phyloP scores from a whole-genome alignment of 495 filamentous ascomycete genomes.

The Lophium mytilinum region DNA sequence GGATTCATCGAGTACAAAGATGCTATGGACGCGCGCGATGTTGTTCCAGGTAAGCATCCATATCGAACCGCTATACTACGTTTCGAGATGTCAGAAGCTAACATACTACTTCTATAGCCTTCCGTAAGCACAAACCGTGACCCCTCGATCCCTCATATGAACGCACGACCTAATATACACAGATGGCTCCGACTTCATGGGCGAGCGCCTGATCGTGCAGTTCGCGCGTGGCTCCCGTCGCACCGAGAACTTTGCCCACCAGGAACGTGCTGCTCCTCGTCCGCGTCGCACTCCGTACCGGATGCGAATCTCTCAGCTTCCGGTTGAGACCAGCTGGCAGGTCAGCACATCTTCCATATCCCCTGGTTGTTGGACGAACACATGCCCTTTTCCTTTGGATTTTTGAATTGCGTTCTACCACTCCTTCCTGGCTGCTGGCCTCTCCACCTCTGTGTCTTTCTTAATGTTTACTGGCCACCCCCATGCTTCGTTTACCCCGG shows the following conservation, averaged over 20 bases:
- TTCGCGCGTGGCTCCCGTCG: slow-evolving; percentile 92
- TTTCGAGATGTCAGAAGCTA: slow-evolving; percentile 3
- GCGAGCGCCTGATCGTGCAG: slow-evolving; percentile 91
- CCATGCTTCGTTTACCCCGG: slow-evolving; percentile 14
- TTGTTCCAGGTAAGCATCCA: slow-evolving; percentile 75
- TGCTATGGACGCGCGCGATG: slow-evolving; percentile 90
- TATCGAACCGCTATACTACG: background rate
- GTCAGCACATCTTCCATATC: slow-evolving; percentile 57
- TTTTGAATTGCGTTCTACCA: background rate
- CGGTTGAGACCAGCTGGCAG: slow-evolving; percentile 99
- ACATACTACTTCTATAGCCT: slow-evolving; percentile 35
- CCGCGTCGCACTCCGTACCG: slow-evolving; percentile 89
- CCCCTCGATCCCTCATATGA: background rate
- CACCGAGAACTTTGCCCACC: slow-evolving; percentile 64
- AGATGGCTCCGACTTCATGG: slow-evolving; percentile 98
- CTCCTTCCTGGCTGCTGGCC: background rate
- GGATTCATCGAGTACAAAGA: slow-evolving; percentile 99
- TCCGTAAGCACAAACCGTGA: slow-evolving; percentile 39
- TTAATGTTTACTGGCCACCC: background rate
- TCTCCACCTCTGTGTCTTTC: too few species aligned
- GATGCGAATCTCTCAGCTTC: slow-evolving; percentile 96
- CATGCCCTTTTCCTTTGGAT: slow-evolving; percentile 4
- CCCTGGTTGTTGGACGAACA: slow-evolving; percentile 17
- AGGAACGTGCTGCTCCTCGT: slow-evolving; percentile 76
- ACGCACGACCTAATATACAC: slow-evolving; percentile 23